phyloP scores from a whole-genome alignment of 2,329 filamentous ascomycete species.

The Madurella fahalii region DNA sequence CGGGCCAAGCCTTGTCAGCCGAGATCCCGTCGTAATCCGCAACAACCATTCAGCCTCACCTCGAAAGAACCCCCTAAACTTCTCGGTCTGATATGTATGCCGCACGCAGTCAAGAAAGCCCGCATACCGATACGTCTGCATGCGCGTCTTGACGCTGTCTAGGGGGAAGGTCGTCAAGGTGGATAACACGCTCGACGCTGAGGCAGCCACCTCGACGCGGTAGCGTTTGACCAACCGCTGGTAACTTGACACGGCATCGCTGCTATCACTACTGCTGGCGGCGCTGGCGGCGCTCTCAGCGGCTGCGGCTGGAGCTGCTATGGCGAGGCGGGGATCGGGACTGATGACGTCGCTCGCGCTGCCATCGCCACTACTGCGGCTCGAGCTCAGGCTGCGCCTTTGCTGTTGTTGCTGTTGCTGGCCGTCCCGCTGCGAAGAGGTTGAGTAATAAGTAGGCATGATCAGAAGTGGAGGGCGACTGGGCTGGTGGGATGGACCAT shows the following conservation, averaged over 20 bases:
- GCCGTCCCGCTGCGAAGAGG: conserved; percentile 4
- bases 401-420: conserved; percentile 9
- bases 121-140: conserved; percentile 79
- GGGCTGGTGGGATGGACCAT: conserved; percentile 34
- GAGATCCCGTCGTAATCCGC: not conserved
- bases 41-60: conserved; percentile 45
- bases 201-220: conserved; percentile 75
- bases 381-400: not conserved
- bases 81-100: conserved; percentile 72
- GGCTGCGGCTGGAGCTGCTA: conserved; percentile 20
- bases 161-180: conserved; percentile 80
- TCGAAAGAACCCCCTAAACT: conserved; percentile 72
- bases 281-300: conserved; percentile 16
- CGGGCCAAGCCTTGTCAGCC: conserved; percentile 24
- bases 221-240: conserved; percentile 66
- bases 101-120: conserved; percentile 70
- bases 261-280: conserved; percentile 13
- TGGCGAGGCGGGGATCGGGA: conserved; percentile 12
- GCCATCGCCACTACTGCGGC: not conserved
- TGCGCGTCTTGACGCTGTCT: conserved; percentile 84
- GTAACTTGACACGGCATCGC: conserved; percentile 29
- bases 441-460: conserved; percentile 36
- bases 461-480: conserved; percentile 35
- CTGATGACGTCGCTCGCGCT: conserved; percentile 13
- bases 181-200: conserved; percentile 70